Base-by-base conservation (phyloP, 2,329 filamentous ascomycete species). In the Alternaria triticimaculans region DNA sequence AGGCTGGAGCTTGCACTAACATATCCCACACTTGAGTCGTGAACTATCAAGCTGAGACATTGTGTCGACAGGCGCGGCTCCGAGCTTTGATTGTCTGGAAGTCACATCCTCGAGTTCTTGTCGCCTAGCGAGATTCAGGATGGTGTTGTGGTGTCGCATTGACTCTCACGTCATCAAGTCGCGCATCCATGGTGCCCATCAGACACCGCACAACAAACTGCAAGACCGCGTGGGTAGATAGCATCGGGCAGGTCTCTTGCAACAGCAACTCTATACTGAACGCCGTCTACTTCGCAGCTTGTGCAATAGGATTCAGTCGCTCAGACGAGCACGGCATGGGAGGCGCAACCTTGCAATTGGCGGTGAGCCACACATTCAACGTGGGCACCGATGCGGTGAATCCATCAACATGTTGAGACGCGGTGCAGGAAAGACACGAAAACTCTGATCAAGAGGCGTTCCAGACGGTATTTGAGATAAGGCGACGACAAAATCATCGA, bases 291-390 rank as follows among this genome's bases (percentile, higher is more conserved):
- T 48, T 53, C 12, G 11, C 21, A 26, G 23, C 18, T 20, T 51
- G 15, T 33, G 25, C 59, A 43, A 26, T 53, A 33, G 21, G n/a
- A 30, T 14, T 20, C 12, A 14, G 30, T 41, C 25, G 55, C 55
- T 54, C 55, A 55, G 48, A 21, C 26, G 37, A 33, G 25, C 46
- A 41, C 25, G 59, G 44, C 46, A 33, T 58, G 49, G 49, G 12
- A 62, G 26, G 41, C 58, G 56, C 63, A 67, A 66, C 57, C 28
- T 37, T 53, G 49, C 9, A 53, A 41, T 53, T 63, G 66, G 70
- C 70, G 70, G 70, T 72, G 68, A 66, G 67, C 30, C 58, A 64
- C 59, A 64, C 26, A 10, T 41, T 63, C 49, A 25, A 55, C n/a
- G 37, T 37, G 54, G 60, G 30, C 21, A 53, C 55, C 60, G 59